Conservation (phyloP, 352 stramenopile species). For the Globisporangium carolinianum region DNA sequence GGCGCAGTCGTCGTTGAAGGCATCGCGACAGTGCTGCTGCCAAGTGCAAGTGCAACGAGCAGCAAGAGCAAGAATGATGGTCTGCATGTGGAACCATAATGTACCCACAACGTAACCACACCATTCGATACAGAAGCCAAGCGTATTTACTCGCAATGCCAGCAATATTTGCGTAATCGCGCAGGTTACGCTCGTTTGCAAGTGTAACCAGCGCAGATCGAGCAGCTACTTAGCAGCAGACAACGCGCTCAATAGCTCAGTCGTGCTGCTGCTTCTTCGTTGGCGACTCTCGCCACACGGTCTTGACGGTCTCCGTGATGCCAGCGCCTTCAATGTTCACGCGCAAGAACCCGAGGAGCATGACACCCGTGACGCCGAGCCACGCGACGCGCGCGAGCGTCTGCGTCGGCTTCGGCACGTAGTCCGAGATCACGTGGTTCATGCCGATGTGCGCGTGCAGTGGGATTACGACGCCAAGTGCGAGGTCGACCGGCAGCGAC, state of each 20-base stretch:
- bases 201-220: not conserved
- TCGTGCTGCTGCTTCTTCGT: constrained; percentile 45
- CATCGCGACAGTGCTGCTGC: constrained; percentile 57
- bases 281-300: constrained; percentile 72
- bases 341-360: constrained; percentile 77
- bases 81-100: constrained; percentile 1
- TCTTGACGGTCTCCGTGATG: constrained; percentile 85
- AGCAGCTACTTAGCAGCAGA: not conserved
- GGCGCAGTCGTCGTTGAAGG: constrained; percentile 19
- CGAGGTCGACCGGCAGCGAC: constrained; percentile 65
- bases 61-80: no score
- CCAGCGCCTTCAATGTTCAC: constrained; percentile 80
- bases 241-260: constrained; percentile 1
- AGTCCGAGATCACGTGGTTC: constrained; percentile 93
- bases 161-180: no score
- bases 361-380: constrained; percentile 70
- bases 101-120: not conserved
- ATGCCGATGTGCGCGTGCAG: constrained; percentile 91
- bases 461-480: constrained; percentile 78
- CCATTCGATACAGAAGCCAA: no score
- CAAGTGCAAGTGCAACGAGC: not conserved
- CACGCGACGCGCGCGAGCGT: constrained; percentile 55
- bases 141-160: no score
- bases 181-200: no score
- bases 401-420: constrained; percentile 81